Base-by-base conservation (phyloP, 2,329 filamentous ascomycete species). In the Capronia epimyces region DNA sequence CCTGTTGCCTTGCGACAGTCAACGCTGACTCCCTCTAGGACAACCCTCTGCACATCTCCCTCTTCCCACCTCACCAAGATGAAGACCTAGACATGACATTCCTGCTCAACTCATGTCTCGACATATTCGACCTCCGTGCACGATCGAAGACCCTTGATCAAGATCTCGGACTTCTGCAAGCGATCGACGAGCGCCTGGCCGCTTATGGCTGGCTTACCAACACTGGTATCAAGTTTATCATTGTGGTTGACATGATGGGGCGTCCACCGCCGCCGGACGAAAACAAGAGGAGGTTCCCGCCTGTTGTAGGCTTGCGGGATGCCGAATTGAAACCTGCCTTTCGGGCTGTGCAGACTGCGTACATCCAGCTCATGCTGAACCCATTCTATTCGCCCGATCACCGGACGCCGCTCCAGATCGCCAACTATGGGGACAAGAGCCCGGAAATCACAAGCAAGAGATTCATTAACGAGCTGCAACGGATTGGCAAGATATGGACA, bases 131-230 rank as follows among this genome's bases (percentile, higher is more conserved):
- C 63, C 81, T 90, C 53, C 88, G 89, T 51, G 78, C 87, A 59
- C 84, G 85, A 47, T 79, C 82, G 63, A 85, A 86, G 63, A 80
- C 79, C 18, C 73, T 80, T 52, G 86, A 88, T 44, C 89, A 93
- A 62, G 91, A 97, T 67, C 84, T 93, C 60, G 91, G 93, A 24
- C 80, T 97, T 10, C 78, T 98, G 44, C 91, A 97, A 71, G 89
- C 90, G 52, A 78, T 97, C 53, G 93, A 97, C 72, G 91, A 98
- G 72, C 81, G 90, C 21, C 78, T 97, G 41, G 89, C 90, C 29
- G 86, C 89, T 60, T 98, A 97, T 73, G 93, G 93, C 63, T 96
- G 88, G 82, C 81, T 97, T 69, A 96, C 93, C 50, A 97, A 95
- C 70, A 97, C 93, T 21, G 89, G 89, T 34, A 82, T 95, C 57